Evolutionary conservation across 306 rosid species (phyloP).

Genomic region (Senna siamea): DNA sequence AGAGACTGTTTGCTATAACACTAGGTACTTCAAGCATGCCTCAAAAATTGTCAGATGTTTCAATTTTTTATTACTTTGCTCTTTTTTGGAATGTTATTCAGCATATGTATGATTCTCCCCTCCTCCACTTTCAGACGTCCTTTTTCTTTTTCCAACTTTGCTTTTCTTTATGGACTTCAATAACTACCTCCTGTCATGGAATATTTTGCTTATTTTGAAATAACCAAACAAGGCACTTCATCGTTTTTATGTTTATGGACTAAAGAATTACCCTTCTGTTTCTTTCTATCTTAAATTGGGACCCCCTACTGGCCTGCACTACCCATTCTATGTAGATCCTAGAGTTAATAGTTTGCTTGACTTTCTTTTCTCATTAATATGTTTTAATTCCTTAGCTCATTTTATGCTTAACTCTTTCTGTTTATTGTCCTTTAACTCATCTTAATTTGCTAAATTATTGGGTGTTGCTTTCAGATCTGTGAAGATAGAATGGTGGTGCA

Average conservation of each 20-base stretch:
- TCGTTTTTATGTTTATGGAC: not conserved
- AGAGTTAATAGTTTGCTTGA: slow-evolving; percentile 2
- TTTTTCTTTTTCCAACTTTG: too few species aligned
- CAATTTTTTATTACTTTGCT: not conserved
- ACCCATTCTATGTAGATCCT: slow-evolving; percentile 20
- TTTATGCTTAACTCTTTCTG: slow-evolving; percentile 23
- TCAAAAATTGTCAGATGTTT: not conserved
- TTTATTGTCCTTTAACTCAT: too few species aligned
- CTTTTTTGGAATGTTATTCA: not conserved
- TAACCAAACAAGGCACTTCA: too few species aligned
- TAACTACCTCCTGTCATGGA: too few species aligned
- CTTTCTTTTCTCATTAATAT: slow-evolving; percentile 14
- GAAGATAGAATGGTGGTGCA: too few species aligned
- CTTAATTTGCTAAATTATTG: too few species aligned
- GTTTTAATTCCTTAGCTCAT: not conserved
- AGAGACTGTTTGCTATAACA: not conserved
- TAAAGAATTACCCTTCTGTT: not conserved
- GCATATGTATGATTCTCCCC: too few species aligned
- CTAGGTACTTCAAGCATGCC: slow-evolving; percentile 19
- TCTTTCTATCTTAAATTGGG: too few species aligned
- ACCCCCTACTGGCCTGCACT: not conserved
- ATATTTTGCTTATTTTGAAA: too few species aligned
- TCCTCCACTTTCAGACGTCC: too few species aligned
- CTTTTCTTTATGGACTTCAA: too few species aligned
- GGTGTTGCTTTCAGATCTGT: too few species aligned